Evolutionary conservation across 1,139 yeast genomes (phyloP).

Genomic region (Suhomyces guaymorum): DNA sequence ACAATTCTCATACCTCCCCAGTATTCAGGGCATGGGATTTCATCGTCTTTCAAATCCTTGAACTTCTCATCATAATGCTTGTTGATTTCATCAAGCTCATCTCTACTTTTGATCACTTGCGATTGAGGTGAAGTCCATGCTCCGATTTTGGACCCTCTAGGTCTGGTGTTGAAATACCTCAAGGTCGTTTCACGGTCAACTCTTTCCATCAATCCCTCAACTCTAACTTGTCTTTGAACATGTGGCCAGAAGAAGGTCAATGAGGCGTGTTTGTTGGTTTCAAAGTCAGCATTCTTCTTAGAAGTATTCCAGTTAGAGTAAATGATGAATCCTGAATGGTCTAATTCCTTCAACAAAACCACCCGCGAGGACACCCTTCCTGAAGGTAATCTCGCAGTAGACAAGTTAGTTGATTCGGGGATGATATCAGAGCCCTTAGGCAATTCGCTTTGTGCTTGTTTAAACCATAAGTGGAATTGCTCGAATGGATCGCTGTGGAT

Average conservation of each 20-base stretch:
- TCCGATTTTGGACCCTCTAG: constrained; percentile 89
- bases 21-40: constrained; percentile 84
- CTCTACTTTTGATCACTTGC: constrained; percentile 54
- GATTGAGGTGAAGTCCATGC: constrained; percentile 98
- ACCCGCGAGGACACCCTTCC: constrained; percentile 86
- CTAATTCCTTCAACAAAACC: constrained; percentile 86
- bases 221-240: constrained; percentile 86
- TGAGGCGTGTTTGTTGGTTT: constrained; percentile 74
- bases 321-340: constrained; percentile 78
- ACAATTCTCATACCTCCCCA: constrained; percentile 95
- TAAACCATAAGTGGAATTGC: constrained; percentile 84
- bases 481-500: constrained; percentile 62
- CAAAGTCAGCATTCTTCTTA: constrained; percentile 72
- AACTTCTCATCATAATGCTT: constrained; percentile 57
- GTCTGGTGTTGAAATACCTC: constrained; percentile 80
- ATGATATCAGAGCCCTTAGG: constrained; percentile 47
- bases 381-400: constrained; percentile 84
- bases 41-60: constrained; percentile 53
- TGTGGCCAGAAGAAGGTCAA: constrained; percentile 93
- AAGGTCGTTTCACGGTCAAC: constrained; percentile 73
- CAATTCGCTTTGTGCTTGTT: constrained; percentile 63
- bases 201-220: constrained; percentile 81
- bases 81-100: constrained; percentile 58
- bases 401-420: constrained; percentile 78
- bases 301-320: constrained; percentile 91